Percentiles rank a stretch among this genome's conserved stretches.
Conservation (phyloP, 768 basidiomycete species). For the Mycena maculata region DNA sequence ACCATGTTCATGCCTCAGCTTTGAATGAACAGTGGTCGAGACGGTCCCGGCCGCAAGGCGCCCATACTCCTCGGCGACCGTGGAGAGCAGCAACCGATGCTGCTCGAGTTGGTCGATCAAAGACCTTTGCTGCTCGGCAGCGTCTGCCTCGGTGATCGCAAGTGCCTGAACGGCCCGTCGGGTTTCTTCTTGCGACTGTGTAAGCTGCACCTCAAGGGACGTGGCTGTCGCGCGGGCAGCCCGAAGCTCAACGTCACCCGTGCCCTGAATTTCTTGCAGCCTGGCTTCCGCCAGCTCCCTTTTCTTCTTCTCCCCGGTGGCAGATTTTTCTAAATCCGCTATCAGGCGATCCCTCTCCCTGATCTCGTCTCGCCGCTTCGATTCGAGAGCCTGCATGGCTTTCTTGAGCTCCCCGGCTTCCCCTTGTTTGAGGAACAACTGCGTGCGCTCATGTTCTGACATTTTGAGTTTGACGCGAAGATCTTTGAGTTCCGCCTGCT, state of each 20-base stretch:
- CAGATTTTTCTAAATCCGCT: slow-evolving; percentile 64
- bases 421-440: slow-evolving; percentile 61
- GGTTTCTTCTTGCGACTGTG: slow-evolving; percentile 50
- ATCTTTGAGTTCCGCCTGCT: slow-evolving; percentile 74
- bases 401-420: slow-evolving; percentile 65
- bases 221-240: slow-evolving; percentile 48
- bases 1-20: slow-evolving; percentile 55
- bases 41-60: slow-evolving; percentile 60
- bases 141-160: slow-evolving; percentile 43
- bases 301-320: slow-evolving; percentile 62
- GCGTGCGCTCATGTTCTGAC: slow-evolving; percentile 67
- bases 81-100: slow-evolving; percentile 56
- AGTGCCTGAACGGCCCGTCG: slow-evolving; percentile 48
- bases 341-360: slow-evolving; percentile 65
- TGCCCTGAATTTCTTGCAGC: slow-evolving; percentile 55
- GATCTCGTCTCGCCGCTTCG: slow-evolving; percentile 64
- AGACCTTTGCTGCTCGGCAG: slow-evolving; percentile 54
- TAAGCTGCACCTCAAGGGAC: slow-evolving; percentile 51
- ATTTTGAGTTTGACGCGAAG: slow-evolving; percentile 67
- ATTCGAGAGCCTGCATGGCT: slow-evolving; percentile 60
- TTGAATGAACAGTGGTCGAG: slow-evolving; percentile 46
- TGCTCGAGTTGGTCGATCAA: slow-evolving; percentile 65
- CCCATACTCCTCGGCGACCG: slow-evolving; percentile 66
- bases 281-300: slow-evolving; percentile 59
- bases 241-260: slow-evolving; percentile 54